A percentile compares a stretch with the other conserved stretches of the same genome.
These are phyloP conservation scores for Dendrobium nobile DNA, from an alignment of 106 monocot genomes.

Conservation along the genomic window DNA sequence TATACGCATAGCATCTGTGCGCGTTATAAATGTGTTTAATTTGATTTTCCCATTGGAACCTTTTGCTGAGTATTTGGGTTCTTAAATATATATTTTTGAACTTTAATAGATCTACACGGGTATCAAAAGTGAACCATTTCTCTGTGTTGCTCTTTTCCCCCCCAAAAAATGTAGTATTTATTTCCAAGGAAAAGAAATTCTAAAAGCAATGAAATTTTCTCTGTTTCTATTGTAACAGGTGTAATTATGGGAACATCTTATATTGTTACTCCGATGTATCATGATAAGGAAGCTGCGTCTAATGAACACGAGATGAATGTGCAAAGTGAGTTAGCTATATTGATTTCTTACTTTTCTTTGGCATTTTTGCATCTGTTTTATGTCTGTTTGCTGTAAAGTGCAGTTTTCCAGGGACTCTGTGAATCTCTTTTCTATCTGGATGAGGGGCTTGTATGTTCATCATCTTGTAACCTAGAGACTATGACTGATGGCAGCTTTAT, in stretches of 20 bases:
- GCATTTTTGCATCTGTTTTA: conserved; percentile 5
- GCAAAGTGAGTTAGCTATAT: conserved; percentile 32
- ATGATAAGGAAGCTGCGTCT: conserved; percentile 37
- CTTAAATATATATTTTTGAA: too few relatives aligned
- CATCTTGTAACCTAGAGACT: conserved; percentile 66
- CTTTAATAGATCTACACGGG: too few relatives aligned
- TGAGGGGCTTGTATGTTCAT: conserved; percentile 76
- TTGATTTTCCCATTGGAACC: too few relatives aligned
- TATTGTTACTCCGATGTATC: conserved; percentile 42
- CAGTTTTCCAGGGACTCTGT: conserved; percentile 76
- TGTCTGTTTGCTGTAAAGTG: conserved; percentile 11
- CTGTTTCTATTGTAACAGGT: conserved; percentile 26
- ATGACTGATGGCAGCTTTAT: conserved; percentile 47
- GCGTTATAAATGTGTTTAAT: too few relatives aligned
- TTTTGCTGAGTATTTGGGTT: too few relatives aligned
- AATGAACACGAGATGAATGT: conserved; percentile 56
- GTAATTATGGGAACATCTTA: conserved; percentile 55
- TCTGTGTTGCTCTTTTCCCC: too few relatives aligned
- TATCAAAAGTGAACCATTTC: too few relatives aligned
- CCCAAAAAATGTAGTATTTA: neutral
- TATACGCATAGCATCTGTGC: too few relatives aligned
- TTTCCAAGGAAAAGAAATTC: neutral
- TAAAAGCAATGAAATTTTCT: neutral
- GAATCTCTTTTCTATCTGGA: conserved; percentile 57
- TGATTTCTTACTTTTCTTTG: neutral